phyloP scores from a whole-genome alignment of 106 monocot genomes.

The Apostasia shenzhenica region DNA sequence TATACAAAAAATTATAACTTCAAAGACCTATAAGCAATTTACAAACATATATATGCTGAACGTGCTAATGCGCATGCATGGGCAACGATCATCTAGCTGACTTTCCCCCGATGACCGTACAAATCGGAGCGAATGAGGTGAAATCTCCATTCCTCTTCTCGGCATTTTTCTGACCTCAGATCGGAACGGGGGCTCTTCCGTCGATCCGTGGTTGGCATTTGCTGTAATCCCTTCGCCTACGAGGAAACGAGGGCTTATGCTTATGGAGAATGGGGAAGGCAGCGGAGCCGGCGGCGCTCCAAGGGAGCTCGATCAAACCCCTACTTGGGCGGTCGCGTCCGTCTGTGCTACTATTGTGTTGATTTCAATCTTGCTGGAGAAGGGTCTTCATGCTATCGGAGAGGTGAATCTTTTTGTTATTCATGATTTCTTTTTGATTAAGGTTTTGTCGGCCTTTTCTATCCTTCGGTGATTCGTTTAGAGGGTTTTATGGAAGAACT shows the following conservation, averaged over 20 bases:
- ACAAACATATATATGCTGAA: too few relatives aligned
- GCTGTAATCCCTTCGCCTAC: not conserved
- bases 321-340: constrained; percentile 76
- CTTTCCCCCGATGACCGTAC: too few relatives aligned
- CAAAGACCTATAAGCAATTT: too few relatives aligned
- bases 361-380: constrained; percentile 55
- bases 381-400: constrained; percentile 55
- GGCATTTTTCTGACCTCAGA: too few relatives aligned
- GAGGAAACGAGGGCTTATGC: constrained; percentile 4
- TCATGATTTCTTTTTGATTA: not conserved
- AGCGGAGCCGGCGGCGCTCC: constrained; percentile 5
- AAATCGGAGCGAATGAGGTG: too few relatives aligned
- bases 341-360: constrained; percentile 55
- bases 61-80: too few relatives aligned
- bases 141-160: too few relatives aligned
- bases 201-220: not conserved
- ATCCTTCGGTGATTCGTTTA: not conserved
- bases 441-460: not conserved
- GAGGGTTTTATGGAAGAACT: too few relatives aligned
- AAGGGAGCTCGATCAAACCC: constrained; percentile 51
- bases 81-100: too few relatives aligned
- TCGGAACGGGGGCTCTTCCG: not conserved
- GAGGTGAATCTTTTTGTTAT: constrained; percentile 23
- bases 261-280: constrained; percentile 6
- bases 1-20: too few relatives aligned